Percentiles rank a stretch among this genome's conserved stretches.
Conservation (phyloP, 2,329 filamentous ascomycete species). For the Verticillium nubilum region DNA sequence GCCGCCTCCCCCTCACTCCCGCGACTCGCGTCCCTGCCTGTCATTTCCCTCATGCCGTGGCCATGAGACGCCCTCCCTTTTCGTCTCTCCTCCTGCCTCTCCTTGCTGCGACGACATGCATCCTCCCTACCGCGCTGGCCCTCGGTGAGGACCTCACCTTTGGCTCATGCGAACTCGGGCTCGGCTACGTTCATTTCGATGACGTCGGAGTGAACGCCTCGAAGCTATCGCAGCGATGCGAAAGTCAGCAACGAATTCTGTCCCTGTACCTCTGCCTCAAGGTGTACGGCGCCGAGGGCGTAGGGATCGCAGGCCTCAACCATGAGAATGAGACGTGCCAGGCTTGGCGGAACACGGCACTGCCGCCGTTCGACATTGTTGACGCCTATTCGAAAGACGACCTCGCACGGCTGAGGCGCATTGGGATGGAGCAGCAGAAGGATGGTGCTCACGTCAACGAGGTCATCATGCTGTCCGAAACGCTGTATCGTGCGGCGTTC, state of each 20-base stretch:
- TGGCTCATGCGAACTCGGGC: conserved; percentile 23
- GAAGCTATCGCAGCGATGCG: conserved; percentile 17
- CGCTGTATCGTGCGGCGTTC: conserved; percentile 27
- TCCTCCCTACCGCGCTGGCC: conserved; percentile 4
- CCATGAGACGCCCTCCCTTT: background rate
- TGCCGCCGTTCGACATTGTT: conserved; percentile 28
- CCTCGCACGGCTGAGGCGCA: conserved; percentile 20
- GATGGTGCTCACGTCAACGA: conserved; percentile 16
- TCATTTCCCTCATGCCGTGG: conserved; percentile 1
- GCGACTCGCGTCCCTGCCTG: conserved; percentile 3
- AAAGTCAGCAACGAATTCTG: conserved; percentile 18
- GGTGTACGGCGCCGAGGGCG: conserved; percentile 24
- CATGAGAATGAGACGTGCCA: conserved; percentile 25
- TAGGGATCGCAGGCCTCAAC: conserved; percentile 20
- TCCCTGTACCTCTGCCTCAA: conserved; percentile 32
- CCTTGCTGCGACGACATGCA: background rate
- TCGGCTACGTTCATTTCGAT: conserved; percentile 22
- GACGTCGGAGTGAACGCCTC: conserved; percentile 16
- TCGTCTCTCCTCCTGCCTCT: background rate
- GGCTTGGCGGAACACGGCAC: conserved; percentile 11
- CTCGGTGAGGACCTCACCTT: conserved; percentile 18
- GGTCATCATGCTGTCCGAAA: conserved; percentile 25
- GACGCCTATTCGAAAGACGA: conserved; percentile 27
- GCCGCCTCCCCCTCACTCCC: background rate
- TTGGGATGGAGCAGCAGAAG: conserved; percentile 20